These are phyloP conservation scores for Punctularia strigosozonata DNA, from an alignment of 768 basidiomycete species.

Conservation along the genomic window DNA sequence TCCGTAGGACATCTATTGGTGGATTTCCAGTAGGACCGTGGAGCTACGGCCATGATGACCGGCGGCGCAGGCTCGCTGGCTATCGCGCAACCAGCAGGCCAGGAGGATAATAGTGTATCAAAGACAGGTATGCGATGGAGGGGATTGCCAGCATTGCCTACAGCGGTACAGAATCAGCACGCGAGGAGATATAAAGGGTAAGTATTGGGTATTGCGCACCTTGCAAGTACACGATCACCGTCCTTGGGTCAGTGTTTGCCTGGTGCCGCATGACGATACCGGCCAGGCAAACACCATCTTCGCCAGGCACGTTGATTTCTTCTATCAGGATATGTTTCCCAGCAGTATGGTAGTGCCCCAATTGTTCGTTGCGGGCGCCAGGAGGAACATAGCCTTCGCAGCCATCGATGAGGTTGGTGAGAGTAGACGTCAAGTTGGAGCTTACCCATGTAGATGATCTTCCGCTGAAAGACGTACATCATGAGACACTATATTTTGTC, in stretches of 20 bases:
- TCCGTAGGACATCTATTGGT: conserved; percentile 26
- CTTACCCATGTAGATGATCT: conserved; percentile 37
- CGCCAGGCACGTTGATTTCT: conserved; percentile 16
- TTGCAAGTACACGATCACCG: conserved; percentile 24
- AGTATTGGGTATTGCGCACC: conserved; percentile 11
- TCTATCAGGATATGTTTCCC: conserved; percentile 15
- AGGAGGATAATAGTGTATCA: conserved; percentile 16
- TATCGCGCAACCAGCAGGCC: conserved; percentile 1
- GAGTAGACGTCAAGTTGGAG: not conserved
- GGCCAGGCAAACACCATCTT: conserved; percentile 10
- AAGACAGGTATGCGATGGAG: conserved; percentile 33
- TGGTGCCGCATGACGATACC: conserved; percentile 14
- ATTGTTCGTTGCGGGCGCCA: conserved; percentile 24
- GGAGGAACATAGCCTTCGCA: conserved; percentile 26
- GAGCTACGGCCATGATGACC: conserved; percentile 28
- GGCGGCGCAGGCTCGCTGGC: conserved; percentile 4
- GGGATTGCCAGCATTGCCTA: conserved; percentile 41
- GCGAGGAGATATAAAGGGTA: not conserved
- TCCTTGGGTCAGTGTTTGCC: conserved; percentile 3
- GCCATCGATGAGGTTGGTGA: not conserved
- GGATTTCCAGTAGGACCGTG: conserved; percentile 40
- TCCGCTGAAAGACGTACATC: conserved; percentile 35
- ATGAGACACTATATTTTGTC: conserved; percentile 26
- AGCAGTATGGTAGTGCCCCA: conserved; percentile 13
- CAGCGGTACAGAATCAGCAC: not conserved